Evolutionary conservation across 2,329 filamentous ascomycete genomes (phyloP).

Genomic region (Sarocladiaceae sp.): DNA sequence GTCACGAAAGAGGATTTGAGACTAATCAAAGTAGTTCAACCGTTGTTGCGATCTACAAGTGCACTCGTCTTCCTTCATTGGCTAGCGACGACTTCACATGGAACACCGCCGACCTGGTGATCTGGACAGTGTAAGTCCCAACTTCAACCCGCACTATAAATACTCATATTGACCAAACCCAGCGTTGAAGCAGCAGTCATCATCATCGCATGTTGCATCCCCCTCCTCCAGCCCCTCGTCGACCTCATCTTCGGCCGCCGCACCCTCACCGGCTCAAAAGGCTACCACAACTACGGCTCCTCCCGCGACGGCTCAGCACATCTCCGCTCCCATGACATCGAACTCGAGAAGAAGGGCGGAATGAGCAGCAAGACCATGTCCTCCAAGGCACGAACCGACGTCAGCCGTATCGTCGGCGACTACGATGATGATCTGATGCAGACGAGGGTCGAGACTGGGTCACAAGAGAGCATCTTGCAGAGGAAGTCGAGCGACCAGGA

Average conservation of each 20-base stretch:
- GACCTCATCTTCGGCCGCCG: conserved; percentile 19
- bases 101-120: conserved; percentile 36
- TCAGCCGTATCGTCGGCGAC: conserved; percentile 1
- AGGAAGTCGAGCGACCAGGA: neutral
- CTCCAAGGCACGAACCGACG: conserved; percentile 4
- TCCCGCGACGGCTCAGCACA: conserved; percentile 4
- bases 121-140: conserved; percentile 38
- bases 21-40: conserved; percentile 15
- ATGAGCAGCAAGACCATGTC: neutral
- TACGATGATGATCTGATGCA: conserved; percentile 7
- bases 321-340: neutral
- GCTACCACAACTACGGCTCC: conserved; percentile 12
- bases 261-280: conserved; percentile 9
- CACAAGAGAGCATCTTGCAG: conserved; percentile 12
- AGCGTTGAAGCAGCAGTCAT: conserved; percentile 29
- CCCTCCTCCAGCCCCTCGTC: conserved; percentile 27
- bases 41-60: conserved; percentile 27
- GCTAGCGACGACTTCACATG: conserved; percentile 21
- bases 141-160: neutral
- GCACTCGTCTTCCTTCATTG: conserved; percentile 28
- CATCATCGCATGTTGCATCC: conserved; percentile 31
- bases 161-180: neutral
- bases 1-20: neutral
- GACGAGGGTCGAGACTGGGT: conserved; percentile 1
- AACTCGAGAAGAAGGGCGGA: conserved; percentile 1